Conservation (phyloP, 257 asterid genomes). For the Cruciata laevipes region DNA sequence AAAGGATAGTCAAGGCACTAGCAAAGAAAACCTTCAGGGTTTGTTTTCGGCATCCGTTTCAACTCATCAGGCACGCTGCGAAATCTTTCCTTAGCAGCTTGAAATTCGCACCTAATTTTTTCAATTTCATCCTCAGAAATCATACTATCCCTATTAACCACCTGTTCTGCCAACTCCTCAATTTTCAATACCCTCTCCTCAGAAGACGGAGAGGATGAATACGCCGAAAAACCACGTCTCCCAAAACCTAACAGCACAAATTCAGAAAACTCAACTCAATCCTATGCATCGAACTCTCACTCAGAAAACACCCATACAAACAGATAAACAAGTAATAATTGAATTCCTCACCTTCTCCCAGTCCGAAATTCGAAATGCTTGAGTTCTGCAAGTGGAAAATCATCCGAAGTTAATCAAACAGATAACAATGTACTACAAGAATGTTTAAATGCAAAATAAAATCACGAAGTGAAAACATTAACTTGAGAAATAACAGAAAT, state of each 20-base stretch:
- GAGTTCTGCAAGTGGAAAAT: slow-evolving; percentile 35
- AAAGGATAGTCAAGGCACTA: not conserved
- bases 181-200: slow-evolving; percentile 35
- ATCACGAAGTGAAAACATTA: not conserved
- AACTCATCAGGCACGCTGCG: slow-evolving; percentile 60
- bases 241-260: slow-evolving; percentile 25
- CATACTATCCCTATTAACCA: slow-evolving; percentile 14
- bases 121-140: slow-evolving; percentile 44
- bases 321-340: not conserved
- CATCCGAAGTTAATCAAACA: slow-evolving; percentile 2
- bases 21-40: slow-evolving; percentile 62
- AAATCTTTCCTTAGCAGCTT: slow-evolving; percentile 63
- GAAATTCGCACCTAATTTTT: slow-evolving; percentile 48
- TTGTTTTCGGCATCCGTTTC: slow-evolving; percentile 64
- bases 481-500: not conserved
- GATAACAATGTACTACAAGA: not conserved
- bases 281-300: slow-evolving; percentile 4
- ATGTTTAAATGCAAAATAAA: not conserved
- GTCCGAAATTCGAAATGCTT: slow-evolving; percentile 26
- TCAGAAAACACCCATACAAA: not conserved
- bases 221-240: slow-evolving; percentile 27
- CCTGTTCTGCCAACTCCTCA: slow-evolving; percentile 34
- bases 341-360: slow-evolving; percentile 35
- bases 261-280: slow-evolving; percentile 9
- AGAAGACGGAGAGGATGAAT: slow-evolving; percentile 29